Evolutionary conservation across 176 grass and related monocot species (phyloP), one percentile per base, ranked within the genome.

Genomic region (Zizania latifolia): DNA sequence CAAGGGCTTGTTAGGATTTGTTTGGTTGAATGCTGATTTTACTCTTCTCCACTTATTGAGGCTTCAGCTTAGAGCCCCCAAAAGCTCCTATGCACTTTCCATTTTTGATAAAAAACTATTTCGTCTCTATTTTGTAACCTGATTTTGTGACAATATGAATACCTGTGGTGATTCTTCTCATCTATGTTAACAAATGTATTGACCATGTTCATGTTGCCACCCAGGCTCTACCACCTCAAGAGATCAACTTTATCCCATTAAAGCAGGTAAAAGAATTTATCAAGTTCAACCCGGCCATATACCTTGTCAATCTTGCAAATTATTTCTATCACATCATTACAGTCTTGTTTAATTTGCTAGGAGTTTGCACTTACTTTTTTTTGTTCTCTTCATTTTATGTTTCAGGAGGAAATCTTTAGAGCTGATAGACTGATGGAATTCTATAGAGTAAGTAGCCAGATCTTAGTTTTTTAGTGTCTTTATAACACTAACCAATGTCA

Each of bases 201-300:
- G 29, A 46, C 57, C 72, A 21, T 85, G 27, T 37, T 79, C n/a
- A n/a, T n/a, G n/a, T n/a, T n/a, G n/a, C n/a, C n/a, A 46, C 65
- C 36, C 81, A 94, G 96, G 89, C 92, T 68, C 80, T 94, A 48
- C 76, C 84, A 53, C 89, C 95, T 5, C 46, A 84, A 22, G 82
- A 95, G 79, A 99, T 99, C 68, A 86, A 85, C 37, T 99, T 99
- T 79, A 63, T 90, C 15, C 96, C 96, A 74, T 73, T 99, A 55
- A 99, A 99, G 56, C 92, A 95, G 87, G 96, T 94, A 74, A 85
- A 51, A 77, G 21, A 28, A 62, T 44, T 38, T 43, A 60, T 74
- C 5, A 32, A 65, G 39, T 66, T 72, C 64, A 70, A 48, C 33
- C 65, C 31, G 50, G 14, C 14, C 24, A 51, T 67, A 50, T 48